Evolutionary conservation across 1,284 basidiomycete genomes (phyloP).

Genomic region (Puccinia hordei): DNA sequence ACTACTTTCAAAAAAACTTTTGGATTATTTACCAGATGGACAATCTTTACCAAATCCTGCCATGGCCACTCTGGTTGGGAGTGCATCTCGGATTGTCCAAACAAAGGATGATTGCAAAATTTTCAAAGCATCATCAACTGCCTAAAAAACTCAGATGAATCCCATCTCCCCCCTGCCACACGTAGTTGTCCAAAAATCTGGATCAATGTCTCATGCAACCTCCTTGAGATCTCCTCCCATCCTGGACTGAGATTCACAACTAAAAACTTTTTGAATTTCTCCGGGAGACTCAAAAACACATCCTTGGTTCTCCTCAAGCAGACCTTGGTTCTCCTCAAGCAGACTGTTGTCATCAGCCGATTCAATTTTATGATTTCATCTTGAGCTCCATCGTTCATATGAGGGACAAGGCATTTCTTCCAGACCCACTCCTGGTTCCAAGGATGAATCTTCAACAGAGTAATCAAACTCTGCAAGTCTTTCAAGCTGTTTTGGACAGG

Average conservation of each 20-base stretch:
- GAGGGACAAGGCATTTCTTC: background rate
- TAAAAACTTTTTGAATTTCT: background rate
- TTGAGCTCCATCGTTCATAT: background rate
- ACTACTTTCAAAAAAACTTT: background rate
- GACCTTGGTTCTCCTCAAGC: too few relatives aligned
- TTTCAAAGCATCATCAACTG: background rate
- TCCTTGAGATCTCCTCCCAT: background rate
- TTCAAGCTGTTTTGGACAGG: constrained; percentile 59
- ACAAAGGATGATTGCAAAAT: background rate
- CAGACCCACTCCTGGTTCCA: background rate
- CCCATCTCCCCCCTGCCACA: background rate
- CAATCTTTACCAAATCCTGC: constrained; percentile 1
- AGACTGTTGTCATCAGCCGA: background rate
- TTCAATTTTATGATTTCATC: background rate
- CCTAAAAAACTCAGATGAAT: background rate
- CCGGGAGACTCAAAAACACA: background rate
- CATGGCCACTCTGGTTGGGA: background rate
- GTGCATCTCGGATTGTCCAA: background rate
- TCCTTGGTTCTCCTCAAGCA: background rate
- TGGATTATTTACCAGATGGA: background rate
- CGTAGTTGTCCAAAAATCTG: background rate
- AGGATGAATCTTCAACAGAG: background rate
- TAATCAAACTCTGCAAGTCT: constrained; percentile 57
- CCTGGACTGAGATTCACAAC: background rate
- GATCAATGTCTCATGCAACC: background rate